Conservation (phyloP, 495 filamentous ascomycete species). For the Xylaria acuta region DNA sequence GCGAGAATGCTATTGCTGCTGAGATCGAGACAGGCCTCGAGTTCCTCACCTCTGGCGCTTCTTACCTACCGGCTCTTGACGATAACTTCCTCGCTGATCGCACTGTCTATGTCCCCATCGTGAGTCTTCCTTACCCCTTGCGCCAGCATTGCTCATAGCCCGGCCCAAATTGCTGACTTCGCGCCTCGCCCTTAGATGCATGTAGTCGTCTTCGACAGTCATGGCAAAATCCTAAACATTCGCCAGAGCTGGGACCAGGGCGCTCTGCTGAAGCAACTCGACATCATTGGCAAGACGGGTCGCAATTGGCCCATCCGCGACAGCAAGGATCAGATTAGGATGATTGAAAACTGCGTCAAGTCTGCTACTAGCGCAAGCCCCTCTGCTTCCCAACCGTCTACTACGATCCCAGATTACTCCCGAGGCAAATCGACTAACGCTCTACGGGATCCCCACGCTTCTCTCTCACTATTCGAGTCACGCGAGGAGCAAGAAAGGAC, state of each 20-base stretch:
- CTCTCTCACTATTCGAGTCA: slow-evolving; percentile 72
- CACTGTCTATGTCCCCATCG: slow-evolving; percentile 80
- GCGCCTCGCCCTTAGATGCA: slow-evolving; percentile 67
- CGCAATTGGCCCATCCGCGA: slow-evolving; percentile 95
- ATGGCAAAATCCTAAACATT: slow-evolving; percentile 81
- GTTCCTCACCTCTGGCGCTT: slow-evolving; percentile 79
- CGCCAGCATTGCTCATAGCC: slow-evolving; percentile 2
- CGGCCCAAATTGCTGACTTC: slow-evolving; percentile 36
- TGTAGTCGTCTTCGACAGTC: slow-evolving; percentile 80
- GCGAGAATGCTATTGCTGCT: slow-evolving; percentile 68
- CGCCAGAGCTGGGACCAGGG: slow-evolving; percentile 95
- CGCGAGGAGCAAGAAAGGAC: slow-evolving; percentile 60
- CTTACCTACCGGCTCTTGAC: slow-evolving; percentile 87
- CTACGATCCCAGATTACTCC: slow-evolving; percentile 41
- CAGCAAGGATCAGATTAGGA: slow-evolving; percentile 78
- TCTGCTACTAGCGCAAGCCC: slow-evolving; percentile 34
- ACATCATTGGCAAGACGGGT: slow-evolving; percentile 87
- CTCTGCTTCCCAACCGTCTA: slow-evolving; percentile 12
- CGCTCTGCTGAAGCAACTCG: slow-evolving; percentile 87
- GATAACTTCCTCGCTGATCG: slow-evolving; percentile 93
- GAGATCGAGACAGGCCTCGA: slow-evolving; percentile 86
- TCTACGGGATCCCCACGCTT: slow-evolving; percentile 73
- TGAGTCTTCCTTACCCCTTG: slow-evolving; percentile 52
- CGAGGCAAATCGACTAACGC: slow-evolving; percentile 57
- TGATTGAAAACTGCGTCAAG: slow-evolving; percentile 66